A percentile compares a stretch with the other conserved stretches of the same genome.
Conservation (phyloP, 345 rosid genomes). For the Bruguiera parviflora region DNA sequence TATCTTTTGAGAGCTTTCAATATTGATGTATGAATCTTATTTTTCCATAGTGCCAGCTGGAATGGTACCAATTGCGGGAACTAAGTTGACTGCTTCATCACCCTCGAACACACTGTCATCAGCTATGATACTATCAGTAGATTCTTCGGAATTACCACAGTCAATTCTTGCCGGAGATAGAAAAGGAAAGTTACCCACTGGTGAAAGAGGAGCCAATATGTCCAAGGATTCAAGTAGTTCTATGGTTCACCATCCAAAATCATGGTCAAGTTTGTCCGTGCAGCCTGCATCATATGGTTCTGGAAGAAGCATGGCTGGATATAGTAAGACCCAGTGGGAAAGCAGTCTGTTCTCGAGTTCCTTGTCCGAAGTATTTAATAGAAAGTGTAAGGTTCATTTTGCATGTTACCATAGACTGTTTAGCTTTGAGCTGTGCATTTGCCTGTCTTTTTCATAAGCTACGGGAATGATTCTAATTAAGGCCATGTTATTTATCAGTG, state of each 20-base stretch:
- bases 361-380: constrained; percentile 69
- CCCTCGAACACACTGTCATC: constrained; percentile 28
- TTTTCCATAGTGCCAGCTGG: constrained; percentile 26
- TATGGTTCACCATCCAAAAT: constrained; percentile 42
- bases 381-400: constrained; percentile 51
- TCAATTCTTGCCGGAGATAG: constrained; percentile 26
- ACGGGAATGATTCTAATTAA: neutral
- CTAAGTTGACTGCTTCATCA: constrained; percentile 37
- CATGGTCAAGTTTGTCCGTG: constrained; percentile 41
- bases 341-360: constrained; percentile 98
- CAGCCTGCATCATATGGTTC: constrained; percentile 32
- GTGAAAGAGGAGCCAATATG: constrained; percentile 35
- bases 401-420: neutral
- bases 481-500: neutral
- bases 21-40: constrained; percentile 9
- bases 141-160: constrained; percentile 24
- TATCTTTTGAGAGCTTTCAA: neutral
- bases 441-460: constrained; percentile 5
- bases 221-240: constrained; percentile 29
- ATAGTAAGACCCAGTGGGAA: constrained; percentile 47
- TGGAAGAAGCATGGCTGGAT: constrained; percentile 34
- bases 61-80: constrained; percentile 18
- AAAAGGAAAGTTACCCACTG: constrained; percentile 26
- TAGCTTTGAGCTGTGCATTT: neutral
- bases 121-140: constrained; percentile 14